Evolutionary conservation across 108 stramenopile genomes (phyloP).

Genomic region (Schizochytrium sp.): DNA sequence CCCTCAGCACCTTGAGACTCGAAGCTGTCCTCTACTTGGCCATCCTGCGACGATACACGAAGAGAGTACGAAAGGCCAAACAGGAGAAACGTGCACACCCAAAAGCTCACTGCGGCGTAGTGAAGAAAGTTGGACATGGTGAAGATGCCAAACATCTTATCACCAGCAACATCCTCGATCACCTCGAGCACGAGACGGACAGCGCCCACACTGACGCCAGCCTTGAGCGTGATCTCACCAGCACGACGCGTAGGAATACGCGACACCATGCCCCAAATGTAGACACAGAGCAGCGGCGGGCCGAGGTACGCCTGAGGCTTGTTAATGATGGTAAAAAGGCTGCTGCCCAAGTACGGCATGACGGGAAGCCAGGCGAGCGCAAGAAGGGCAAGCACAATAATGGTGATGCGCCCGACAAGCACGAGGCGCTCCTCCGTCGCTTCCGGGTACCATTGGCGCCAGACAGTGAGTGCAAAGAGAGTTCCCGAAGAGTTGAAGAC

Average conservation of each 20-base stretch:
- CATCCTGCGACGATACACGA: not conserved
- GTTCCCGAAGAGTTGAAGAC: slow-evolving; percentile 12
- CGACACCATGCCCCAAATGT: slow-evolving; percentile 11
- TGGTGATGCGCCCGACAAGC: not conserved
- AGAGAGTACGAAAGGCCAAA: not conserved
- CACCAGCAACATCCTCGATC: not conserved
- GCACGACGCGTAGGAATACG: not conserved
- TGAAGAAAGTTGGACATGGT: not conserved
- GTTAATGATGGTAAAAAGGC: slow-evolving; percentile 17
- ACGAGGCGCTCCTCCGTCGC: not conserved
- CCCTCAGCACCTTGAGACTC: not conserved
- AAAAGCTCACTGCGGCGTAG: slow-evolving; percentile 3
- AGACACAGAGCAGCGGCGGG: not conserved
- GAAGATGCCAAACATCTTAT: not conserved
- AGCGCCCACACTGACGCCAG: not conserved
- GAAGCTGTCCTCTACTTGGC: not conserved
- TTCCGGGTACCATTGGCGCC: slow-evolving; percentile 1
- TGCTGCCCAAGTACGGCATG: not conserved
- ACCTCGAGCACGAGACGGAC: not conserved
- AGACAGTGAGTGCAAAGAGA: slow-evolving; percentile 2
- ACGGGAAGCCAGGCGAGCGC: slow-evolving; percentile 4
- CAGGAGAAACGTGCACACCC: not conserved
- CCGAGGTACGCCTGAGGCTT: not conserved
- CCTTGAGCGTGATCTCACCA: not conserved
- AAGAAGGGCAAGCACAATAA: not conserved